Evolutionary conservation across 164 flowering plant genomes (phyloP), one percentile per base, ranked within the genome.

Genomic region (Stephania japonica): DNA sequence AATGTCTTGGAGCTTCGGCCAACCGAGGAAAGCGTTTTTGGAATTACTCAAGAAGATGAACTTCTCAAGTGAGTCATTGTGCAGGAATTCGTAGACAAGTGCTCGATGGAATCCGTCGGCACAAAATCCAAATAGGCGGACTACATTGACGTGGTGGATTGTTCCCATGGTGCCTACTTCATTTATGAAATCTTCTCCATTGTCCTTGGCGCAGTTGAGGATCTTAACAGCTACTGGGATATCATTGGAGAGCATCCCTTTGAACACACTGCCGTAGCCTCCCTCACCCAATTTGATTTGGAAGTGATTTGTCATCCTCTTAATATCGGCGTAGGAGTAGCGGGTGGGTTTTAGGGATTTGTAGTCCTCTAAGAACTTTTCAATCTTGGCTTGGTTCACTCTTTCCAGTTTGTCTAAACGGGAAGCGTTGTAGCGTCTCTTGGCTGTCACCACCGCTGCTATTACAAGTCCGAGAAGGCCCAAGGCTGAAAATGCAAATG

Each of bases 1-100:
- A 27, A 66, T 66, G 10, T 66, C 69, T 27, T 16, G 69, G 14
- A 66, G 69, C 69, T 66, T 66, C 38, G n/a, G n/a, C 69, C 69
- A 66, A 66, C 69, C 69, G 27, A 66, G 69, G 42, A 18, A 25
- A 12, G 43, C 21, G 16, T 14, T 32, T 42, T 66, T 66, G 42
- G 69, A 16, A n/a, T 66, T 16, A 1, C n/a, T 10, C 5, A 19
- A 12, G 23, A 66, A 66, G n/a, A 66, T 66, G 69, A 5, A 66
- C 69, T 66, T 66, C 42, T 66, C 69, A 8, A 66, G 69, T 27
- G 69, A 66, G 5, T 66, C 69, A 7, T 66, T 66, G 18, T 42
- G 69, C 19, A 66, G 42, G n/a, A 66, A 66, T 23, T 66, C 69
- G 42, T 66, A 66, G 42, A 66, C 42, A 12, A 66, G 69, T 27